Evolutionary conservation across 495 filamentous ascomycete species (phyloP).

Genomic region (Penicillium simplicissimum): DNA sequence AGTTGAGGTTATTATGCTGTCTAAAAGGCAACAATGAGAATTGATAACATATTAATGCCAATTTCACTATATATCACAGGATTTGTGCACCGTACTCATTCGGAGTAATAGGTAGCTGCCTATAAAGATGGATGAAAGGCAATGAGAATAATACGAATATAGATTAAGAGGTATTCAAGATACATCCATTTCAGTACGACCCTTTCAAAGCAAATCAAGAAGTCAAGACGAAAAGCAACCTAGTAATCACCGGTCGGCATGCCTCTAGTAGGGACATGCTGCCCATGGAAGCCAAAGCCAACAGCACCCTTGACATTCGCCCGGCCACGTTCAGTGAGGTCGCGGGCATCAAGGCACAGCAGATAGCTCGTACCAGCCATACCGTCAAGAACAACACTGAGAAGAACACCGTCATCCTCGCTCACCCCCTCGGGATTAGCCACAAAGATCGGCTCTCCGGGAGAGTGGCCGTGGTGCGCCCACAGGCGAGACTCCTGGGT

Average conservation of each 20-base stretch:
- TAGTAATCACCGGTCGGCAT: conserved; percentile 39
- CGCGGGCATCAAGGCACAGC: conserved; percentile 65
- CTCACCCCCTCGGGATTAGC: conserved; percentile 39
- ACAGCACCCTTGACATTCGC: conserved; percentile 63
- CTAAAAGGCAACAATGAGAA: no score
- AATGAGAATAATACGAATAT: neutral
- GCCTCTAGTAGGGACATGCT: conserved; percentile 46
- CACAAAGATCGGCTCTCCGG: conserved; percentile 76
- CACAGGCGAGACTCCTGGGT: conserved; percentile 53
- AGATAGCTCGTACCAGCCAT: conserved; percentile 63
- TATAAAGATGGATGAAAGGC: no score
- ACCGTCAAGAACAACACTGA: conserved; percentile 74
- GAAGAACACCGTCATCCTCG: conserved; percentile 69
- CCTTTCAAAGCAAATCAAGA: neutral
- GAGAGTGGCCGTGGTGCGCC: conserved; percentile 62
- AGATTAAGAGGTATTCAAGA: neutral
- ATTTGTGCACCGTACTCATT: no score
- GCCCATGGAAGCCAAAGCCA: conserved; percentile 72
- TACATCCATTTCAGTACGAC: neutral
- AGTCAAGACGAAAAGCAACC: neutral
- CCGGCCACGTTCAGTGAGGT: conserved; percentile 64
- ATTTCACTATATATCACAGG: no score
- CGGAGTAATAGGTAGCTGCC: no score
- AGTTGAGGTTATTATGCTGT: no score
- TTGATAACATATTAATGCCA: no score